phyloP scores from a whole-genome alignment of 148 eudicot genomes.

The Rhododendron ferrugineum region DNA sequence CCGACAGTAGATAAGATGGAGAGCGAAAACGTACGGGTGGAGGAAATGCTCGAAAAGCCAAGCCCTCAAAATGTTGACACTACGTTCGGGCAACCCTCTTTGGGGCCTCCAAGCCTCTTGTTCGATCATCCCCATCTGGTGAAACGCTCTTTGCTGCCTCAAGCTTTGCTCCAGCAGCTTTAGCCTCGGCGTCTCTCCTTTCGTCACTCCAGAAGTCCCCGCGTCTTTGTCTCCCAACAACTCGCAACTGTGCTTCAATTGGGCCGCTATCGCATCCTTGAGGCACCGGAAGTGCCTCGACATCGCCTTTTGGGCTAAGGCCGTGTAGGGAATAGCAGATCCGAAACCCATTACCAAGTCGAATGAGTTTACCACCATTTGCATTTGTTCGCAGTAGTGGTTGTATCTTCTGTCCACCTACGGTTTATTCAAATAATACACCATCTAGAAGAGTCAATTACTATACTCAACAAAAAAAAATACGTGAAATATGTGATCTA shows the following conservation, averaged over 20 bases:
- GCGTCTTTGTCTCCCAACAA: constrained; percentile 79
- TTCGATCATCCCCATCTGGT: constrained; percentile 95
- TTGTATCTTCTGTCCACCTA: constrained; percentile 89
- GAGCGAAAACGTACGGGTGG: constrained; percentile 69
- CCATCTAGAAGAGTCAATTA: neutral
- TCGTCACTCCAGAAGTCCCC: constrained; percentile 63
- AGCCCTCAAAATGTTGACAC: constrained; percentile 75
- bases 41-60: constrained; percentile 98
- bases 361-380: constrained; percentile 89
- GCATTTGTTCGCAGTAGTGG: constrained; percentile 93
- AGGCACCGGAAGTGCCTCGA: constrained; percentile 85
- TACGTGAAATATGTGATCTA: neutral
- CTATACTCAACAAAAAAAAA: neutral
- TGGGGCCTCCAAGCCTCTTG: constrained; percentile 98
- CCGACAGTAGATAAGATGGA: neutral
- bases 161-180: constrained; percentile 70
- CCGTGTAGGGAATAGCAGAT: constrained; percentile 76
- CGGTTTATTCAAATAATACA: neutral
- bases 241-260: constrained; percentile 73
- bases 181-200: constrained; percentile 90
- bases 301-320: constrained; percentile 89
- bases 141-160: constrained; percentile 83
- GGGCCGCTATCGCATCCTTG: constrained; percentile 66
- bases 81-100: constrained; percentile 84
- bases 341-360: constrained; percentile 89